Evolutionary conservation across 208 protist genomes (phyloP), one percentile per base, ranked within the genome.

Genomic region (Balamuthia mandrillaris): DNA sequence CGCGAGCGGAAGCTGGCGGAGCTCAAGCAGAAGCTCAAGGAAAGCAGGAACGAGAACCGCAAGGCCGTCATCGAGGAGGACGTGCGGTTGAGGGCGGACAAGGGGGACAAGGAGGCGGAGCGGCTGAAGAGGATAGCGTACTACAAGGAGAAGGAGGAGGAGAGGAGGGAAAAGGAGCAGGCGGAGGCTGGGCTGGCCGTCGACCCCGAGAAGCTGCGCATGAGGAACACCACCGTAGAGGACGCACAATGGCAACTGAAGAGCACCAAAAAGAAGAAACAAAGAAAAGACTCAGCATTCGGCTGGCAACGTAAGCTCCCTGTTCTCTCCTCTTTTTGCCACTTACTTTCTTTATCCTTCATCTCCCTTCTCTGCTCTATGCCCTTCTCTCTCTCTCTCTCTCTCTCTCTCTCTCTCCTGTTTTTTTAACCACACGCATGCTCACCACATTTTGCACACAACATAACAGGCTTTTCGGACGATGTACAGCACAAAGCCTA

Each of bases 191-290:
- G n/a, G n/a, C n/a, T n/a, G n/a, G n/a, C 45, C 16, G 31, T 7
- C 29, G 74, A 77, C 49, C 27, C 83, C 37, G 42, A 87, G 63
- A 87, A 87, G 70, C 18, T 85, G 85, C 74, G 44, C 18, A 39
- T 85, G 14, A 37, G 42, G 37, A 41, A 52, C 66, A 70, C 52
- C 68, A 72, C 63, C 39, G 63, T 41, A 1, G 63, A 72, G 33
- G 63, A 33, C 2, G 63, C 63, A 18, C 39, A 72, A 41, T 21
- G 39, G 24, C 27, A 33, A 21, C 63, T 72, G 39, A 72, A 72
- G 63, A 72, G 49, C 39, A 72, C 42, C 39, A 41, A 72, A 4
- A 72, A 72, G 63, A 72, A 72, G 63, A 72, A 72, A 24, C 39
- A 33, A 33, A 33, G 63, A 33, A n/a, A 33, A 21, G 63, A 72